Base-by-base conservation (phyloP, 495 filamentous ascomycete species). In the Penicillium argentinense region DNA sequence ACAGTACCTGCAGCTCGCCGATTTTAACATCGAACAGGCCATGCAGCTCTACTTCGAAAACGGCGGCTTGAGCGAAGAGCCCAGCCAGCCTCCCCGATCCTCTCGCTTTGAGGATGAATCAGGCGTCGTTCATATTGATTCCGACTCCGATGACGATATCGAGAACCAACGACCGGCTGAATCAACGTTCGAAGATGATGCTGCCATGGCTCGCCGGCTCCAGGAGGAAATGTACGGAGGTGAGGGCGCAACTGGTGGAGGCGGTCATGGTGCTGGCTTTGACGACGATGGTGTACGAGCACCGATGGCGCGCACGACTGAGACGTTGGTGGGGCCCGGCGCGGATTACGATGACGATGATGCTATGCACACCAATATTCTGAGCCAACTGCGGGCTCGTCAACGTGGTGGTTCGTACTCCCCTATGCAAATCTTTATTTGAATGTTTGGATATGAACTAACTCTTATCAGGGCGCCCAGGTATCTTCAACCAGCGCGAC, bases 41-140 rank as follows among this genome's bases (percentile, higher is more conserved):
- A 81, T 97, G 58, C 81, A 87, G 70, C 84, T 97, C 9, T 98
- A 81, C 72, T 97, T 87, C 66, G 85, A 90, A 48, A 92, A 87
- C 54, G 77, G 84, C 66, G 73, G 88, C 71, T 67, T 66, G 60
- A 69, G 68, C 53, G 69, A 63, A 50, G 65, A 61, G 49, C 72
- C 58, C 33, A 58, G 44, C 13, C 71, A 42, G 40, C 66, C 62
- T 53, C 34, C 60, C 44, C 53, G 36, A 4, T 44, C 49, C 12
- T 39, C 54, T n/a, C 59, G 51, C 27, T 66, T 63, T 43, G 68
- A 81, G 51, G 82, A 83, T 47, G 62, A 74, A 6, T 57, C 72
- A 13, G 87, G 84, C 2, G 74, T 88, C 18, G 80, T 92, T 27
- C 77, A 86, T 58, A 69, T 91, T 33, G 86, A 88, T 53, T 87